Evolutionary conservation across 768 basidiomycete genomes (phyloP).

Genomic region (Sarcomyxa edulis): DNA sequence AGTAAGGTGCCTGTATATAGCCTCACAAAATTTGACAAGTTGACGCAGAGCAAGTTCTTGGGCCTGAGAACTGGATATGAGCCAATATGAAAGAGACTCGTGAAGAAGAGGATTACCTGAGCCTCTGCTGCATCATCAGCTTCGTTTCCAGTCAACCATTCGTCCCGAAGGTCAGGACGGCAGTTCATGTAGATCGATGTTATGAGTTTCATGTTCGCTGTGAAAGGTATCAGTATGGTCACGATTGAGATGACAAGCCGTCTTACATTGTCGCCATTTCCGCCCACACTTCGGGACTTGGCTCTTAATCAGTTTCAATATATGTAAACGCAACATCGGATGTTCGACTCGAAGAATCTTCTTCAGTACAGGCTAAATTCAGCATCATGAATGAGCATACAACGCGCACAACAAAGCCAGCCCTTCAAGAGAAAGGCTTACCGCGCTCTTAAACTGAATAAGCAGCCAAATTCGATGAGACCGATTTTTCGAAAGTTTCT

Average conservation of each 20-base stretch:
- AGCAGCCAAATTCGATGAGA: conserved; percentile 94
- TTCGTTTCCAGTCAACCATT: conserved; percentile 94
- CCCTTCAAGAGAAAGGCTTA: conserved; percentile 31
- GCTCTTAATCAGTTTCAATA: conserved; percentile 96
- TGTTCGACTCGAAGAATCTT: conserved; percentile 92
- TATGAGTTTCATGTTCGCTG: conserved; percentile 99
- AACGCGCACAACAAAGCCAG: not conserved
- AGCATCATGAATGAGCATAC: no score
- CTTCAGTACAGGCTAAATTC: conserved; percentile 82
- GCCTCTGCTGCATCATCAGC: conserved; percentile 91
- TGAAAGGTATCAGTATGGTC: conserved; percentile 1
- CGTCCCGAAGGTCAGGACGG: conserved; percentile 92
- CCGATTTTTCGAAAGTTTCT: conserved; percentile 92
- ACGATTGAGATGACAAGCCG: conserved; percentile 1
- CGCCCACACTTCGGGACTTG: conserved; percentile 98
- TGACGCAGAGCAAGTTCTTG: conserved; percentile 94
- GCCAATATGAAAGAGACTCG: conserved; percentile 1
- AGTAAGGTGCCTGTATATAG: conserved; percentile 1
- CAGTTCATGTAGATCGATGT: conserved; percentile 98
- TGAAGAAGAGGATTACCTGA: conserved; percentile 54
- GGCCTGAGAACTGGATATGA: conserved; percentile 47
- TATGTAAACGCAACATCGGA: conserved; percentile 88
- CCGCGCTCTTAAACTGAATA: conserved; percentile 97
- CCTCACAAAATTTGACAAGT: conserved; percentile 90
- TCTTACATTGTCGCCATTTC: conserved; percentile 94